Evolutionary conservation across 192 early-diverging fungal genomes (phyloP), one percentile per base, ranked within the genome.

Genomic region (Thoreauomyces humboldtii): DNA sequence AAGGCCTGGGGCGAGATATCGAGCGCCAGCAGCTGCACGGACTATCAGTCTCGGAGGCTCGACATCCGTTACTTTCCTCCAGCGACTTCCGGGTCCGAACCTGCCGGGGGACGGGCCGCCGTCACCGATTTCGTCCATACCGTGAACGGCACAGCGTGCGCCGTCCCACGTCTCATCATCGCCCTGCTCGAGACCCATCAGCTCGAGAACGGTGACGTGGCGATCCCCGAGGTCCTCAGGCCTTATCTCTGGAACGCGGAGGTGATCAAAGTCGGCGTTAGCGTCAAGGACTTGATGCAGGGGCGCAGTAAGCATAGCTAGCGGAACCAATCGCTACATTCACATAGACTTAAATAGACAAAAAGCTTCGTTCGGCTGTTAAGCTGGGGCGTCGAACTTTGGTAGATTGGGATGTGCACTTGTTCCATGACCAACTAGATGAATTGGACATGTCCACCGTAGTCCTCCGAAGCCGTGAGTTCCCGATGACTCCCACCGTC

Each of bases 91-190:
- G 12, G 15, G 12, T 50, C 47, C 9, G 63, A 33, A 51, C 65
- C 19, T 42, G 56, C 29, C 53, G 64, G 59, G 61, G 68, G 29
- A 54, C 37, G 29, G 56, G 74, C 45, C 52, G 63, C 43, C 36
- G 72, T 25, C 38, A 77, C 76, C 7, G 84, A 87, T 55, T 95
- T 91, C 86, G 91, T 84, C 4, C 92, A 95, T 63, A 93, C 94
- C 0, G 72, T 97, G 4, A 97, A 97, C 70, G 94, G 93, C 11
- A 97, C 94, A 2, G 94, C 93, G 0, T 86, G 88, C 66, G 94
- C 94, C 6, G 85, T 95, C 29, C 94, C 94, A 22, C 81, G 94
- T 15, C 73, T 95, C 29, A 88, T 91, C 25, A 91, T 97, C 61
- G 89, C 94, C 2, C 57, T 97, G 2, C 61, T 97, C 4, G 94